Conservation (phyloP, 2,329 filamentous ascomycete species). For the Ascosphaera aggregata region DNA sequence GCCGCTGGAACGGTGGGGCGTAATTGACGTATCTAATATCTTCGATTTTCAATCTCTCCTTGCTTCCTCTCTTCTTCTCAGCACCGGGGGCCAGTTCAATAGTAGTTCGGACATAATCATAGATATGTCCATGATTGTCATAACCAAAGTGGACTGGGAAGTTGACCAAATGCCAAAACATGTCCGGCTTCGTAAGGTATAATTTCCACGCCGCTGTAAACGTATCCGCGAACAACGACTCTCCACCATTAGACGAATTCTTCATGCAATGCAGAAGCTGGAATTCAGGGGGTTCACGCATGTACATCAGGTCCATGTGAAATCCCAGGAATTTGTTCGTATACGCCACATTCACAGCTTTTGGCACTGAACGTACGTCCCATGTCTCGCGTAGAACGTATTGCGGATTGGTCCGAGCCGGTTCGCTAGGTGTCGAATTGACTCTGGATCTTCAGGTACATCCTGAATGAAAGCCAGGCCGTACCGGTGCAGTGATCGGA, state of each 20-base stretch:
- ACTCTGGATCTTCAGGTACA: slow-evolving; percentile 43
- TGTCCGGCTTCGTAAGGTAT: background rate
- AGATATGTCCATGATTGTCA: slow-evolving; percentile 38
- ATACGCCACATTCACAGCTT: slow-evolving; percentile 83
- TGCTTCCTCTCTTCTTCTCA: slow-evolving; percentile 2
- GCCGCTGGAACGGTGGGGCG: slow-evolving; percentile 59
- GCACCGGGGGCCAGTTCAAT: slow-evolving; percentile 18
- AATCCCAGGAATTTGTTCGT: slow-evolving; percentile 61
- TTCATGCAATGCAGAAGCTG: slow-evolving; percentile 79
- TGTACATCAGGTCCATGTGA: slow-evolving; percentile 87
- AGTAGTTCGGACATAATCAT: slow-evolving; percentile 34
- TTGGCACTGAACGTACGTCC: slow-evolving; percentile 61
- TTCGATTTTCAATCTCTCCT: background rate
- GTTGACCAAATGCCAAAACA: slow-evolving; percentile 17
- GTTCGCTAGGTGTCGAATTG: slow-evolving; percentile 43
- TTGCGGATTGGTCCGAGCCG: slow-evolving; percentile 59
- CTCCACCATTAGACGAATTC: slow-evolving; percentile 57
- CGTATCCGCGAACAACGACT: slow-evolving; percentile 67
- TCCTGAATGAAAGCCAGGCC: slow-evolving; percentile 58
- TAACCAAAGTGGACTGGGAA: slow-evolving; percentile 41
- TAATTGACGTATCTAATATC: slow-evolving; percentile 32
- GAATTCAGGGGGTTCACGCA: slow-evolving; percentile 51
- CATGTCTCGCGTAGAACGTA: slow-evolving; percentile 86
- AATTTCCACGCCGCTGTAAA: slow-evolving; percentile 30
- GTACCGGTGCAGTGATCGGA: slow-evolving; percentile 37